Evolutionary conservation across 768 basidiomycete species (phyloP), one percentile per base, ranked within the genome.

Genomic region (Mrakia frigida): DNA sequence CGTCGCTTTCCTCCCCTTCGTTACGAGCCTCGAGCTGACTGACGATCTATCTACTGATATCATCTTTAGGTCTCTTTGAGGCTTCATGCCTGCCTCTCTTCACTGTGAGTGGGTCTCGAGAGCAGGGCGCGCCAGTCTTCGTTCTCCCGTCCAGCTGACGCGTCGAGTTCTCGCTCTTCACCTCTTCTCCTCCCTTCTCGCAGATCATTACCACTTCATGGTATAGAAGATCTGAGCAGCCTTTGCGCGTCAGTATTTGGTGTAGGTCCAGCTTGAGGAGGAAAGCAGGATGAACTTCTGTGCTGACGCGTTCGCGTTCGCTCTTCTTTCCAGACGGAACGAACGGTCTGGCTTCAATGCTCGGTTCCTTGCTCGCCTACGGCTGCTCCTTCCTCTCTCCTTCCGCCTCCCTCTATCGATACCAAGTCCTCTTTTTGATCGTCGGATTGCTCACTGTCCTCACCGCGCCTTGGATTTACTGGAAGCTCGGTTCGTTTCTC

Each of bases 391-490:
- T 85, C 77, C 85, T 86, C 63, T 77, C 82, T 28, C 83, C 84
- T 25, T 39, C n/a, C 37, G 74, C 79, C 0, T 33, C 25, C 13
- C 80, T 86, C 2, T 79, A 82, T 65, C 81, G 85, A 4, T 87
- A 87, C 78, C 86, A 82, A 83, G 82, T 82, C 33, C 86, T 87
- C 52, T 87, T 87, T 81, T 79, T 87, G 6, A 85, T 86, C 80
- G 85, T 85, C 63, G 87, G 86, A 14, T 78, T 84, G 0, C 75
- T 86, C 25, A 86, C 86, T 11, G 80, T 86, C 43, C 81, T 83
- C 50, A 82, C 80, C 76, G 78, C 28, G 0, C 77, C 78, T 33
- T 1, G 61, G 59, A 61, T 77, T 73, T 80, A 76, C 73, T 78
- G 31, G 61, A 70, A 67, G 53, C 77, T 81, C 60, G 77, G 39